Evolutionary conservation across 768 basidiomycete species (phyloP).

Genomic region (Mrakia blollopis): DNA sequence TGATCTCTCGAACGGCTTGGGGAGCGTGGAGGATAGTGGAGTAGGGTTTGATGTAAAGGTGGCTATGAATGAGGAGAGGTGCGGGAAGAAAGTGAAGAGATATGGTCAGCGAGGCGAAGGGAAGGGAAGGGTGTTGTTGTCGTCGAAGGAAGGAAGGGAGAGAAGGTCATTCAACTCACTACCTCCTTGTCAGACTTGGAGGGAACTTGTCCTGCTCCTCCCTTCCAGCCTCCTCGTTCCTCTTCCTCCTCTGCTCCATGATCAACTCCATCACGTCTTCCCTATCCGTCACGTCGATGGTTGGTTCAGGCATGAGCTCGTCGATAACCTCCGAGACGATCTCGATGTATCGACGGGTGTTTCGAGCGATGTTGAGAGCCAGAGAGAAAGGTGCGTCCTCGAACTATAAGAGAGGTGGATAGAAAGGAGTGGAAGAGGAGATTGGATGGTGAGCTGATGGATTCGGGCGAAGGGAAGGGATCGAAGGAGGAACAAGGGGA

Average conservation of each 20-base stretch:
- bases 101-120: slow-evolving; percentile 13
- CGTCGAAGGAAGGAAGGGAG: not conserved
- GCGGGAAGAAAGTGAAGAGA: not conserved
- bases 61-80: slow-evolving; percentile 51
- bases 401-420: slow-evolving; percentile 21
- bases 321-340: slow-evolving; percentile 89
- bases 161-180: slow-evolving; percentile 58
- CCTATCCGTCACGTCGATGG: slow-evolving; percentile 80
- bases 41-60: slow-evolving; percentile 81
- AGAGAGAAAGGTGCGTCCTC: slow-evolving; percentile 31
- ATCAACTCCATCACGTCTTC: slow-evolving; percentile 97
- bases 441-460: slow-evolving; percentile 5
- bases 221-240: slow-evolving; percentile 61
- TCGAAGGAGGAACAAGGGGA: not conserved
- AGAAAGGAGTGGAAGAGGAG: not conserved
- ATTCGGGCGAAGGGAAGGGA: too few relatives aligned
- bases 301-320: slow-evolving; percentile 78
- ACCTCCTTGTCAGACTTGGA: slow-evolving; percentile 83
- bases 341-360: slow-evolving; percentile 81
- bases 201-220: slow-evolving; percentile 74
- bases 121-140: not conserved
- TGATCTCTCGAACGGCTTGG: slow-evolving; percentile 88
- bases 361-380: slow-evolving; percentile 69
- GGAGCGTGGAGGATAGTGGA: slow-evolving; percentile 49
- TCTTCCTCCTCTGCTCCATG: slow-evolving; percentile 82